Evolutionary conservation across 2,329 filamentous ascomycete species (phyloP).

Genomic region (Aspergillus sp.): DNA sequence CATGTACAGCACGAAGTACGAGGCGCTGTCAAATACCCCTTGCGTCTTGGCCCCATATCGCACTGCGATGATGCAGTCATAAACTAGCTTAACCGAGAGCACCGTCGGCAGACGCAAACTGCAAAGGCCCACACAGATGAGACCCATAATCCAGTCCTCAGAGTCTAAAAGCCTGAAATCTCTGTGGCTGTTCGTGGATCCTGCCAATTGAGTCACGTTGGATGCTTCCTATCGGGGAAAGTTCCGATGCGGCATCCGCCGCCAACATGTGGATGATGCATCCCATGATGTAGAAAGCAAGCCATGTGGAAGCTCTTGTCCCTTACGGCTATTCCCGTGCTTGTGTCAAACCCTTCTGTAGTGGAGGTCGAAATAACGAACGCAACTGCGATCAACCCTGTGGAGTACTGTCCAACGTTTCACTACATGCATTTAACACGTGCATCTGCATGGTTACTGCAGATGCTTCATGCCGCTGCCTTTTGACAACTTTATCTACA

Average conservation of each 20-base stretch:
- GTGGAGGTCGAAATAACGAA: neutral
- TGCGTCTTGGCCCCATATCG: too few species aligned
- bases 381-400: neutral
- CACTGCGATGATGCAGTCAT: neutral
- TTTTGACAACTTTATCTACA: neutral
- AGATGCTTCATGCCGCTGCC: neutral
- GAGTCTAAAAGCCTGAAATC: neutral
- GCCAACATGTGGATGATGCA: neutral
- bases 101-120: neutral
- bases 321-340: too few species aligned
- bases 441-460: neutral
- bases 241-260: neutral
- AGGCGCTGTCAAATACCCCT: too few species aligned
- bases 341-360: neutral
- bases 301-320: neutral
- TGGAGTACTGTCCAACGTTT: neutral
- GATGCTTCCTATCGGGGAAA: neutral
- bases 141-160: neutral
- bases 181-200: neutral
- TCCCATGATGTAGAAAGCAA: neutral
- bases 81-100: neutral
- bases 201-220: neutral
- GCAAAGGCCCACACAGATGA: neutral
- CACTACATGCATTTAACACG: neutral
- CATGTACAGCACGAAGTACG: too few species aligned